A percentile compares a stretch with the other conserved stretches of the same genome.
Evolutionary conservation across 305 asterid genomes (phyloP).

Genomic region (Fraxinus sp.): DNA sequence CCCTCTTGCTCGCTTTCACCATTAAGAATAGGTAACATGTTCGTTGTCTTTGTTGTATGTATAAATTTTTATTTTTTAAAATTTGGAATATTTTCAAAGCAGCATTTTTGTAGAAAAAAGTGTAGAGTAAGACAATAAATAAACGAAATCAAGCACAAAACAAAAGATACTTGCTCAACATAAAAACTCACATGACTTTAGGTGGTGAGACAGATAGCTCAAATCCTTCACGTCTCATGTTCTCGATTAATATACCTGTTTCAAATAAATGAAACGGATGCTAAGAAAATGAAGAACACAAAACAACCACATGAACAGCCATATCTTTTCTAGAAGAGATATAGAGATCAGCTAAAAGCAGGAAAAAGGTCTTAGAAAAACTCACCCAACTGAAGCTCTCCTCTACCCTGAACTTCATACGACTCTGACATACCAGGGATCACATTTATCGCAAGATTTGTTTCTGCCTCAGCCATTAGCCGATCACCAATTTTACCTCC

Average conservation of each 20-base stretch:
- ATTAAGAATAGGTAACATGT: neutral
- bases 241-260: conserved; percentile 93
- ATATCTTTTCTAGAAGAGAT: neutral
- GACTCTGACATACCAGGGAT: conserved; percentile 88
- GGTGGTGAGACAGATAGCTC: conserved; percentile 99
- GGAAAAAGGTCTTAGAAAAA: conserved; percentile 3
- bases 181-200: conserved; percentile 86
- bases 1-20: neutral
- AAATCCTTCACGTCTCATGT: conserved; percentile 98
- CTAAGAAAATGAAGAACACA: conserved; percentile 14
- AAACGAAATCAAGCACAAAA: neutral
- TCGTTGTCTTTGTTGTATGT: neutral
- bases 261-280: conserved; percentile 16
- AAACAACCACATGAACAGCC: conserved; percentile 7
- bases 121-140: neutral
- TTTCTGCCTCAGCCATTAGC: conserved; percentile 89
- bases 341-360: neutral
- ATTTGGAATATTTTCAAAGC: neutral
- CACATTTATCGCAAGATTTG: conserved; percentile 91
- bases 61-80: neutral
- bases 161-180: conserved; percentile 17
- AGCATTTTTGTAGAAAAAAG: neutral
- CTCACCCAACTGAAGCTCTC: conserved; percentile 98
- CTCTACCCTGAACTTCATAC: conserved; percentile 99
- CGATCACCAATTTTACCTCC: conserved; percentile 99